phyloP scores from a whole-genome alignment of 2,329 filamentous ascomycete genomes.

The Trichoderma sp. region DNA sequence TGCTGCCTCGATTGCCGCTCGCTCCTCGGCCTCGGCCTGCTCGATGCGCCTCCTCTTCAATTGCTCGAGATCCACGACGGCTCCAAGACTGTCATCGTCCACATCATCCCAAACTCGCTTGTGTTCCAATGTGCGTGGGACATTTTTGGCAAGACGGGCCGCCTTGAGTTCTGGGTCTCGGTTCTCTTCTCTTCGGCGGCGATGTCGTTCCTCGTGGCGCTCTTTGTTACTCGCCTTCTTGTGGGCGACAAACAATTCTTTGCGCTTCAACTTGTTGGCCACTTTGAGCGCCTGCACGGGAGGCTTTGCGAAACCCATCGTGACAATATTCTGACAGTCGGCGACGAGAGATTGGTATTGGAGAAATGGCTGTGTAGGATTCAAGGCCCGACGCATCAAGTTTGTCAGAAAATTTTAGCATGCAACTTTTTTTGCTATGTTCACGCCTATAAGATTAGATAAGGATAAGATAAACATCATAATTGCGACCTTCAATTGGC shows the following conservation, averaged over 20 bases:
- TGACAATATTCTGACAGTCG: neutral
- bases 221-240: conserved; percentile 74
- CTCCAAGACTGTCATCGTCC: conserved; percentile 57
- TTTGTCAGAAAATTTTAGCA: conserved; percentile 36
- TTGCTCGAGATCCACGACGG: conserved; percentile 56
- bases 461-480: neutral
- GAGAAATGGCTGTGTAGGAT: conserved; percentile 15
- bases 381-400: neutral
- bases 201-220: conserved; percentile 73
- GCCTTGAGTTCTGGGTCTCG: conserved; percentile 74
- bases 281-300: conserved; percentile 44
- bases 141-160: conserved; percentile 71
- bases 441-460: neutral
- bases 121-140: conserved; percentile 76
- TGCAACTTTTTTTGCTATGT: conserved; percentile 6
- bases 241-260: conserved; percentile 73
- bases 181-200: conserved; percentile 78
- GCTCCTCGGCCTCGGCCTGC: conserved; percentile 50
- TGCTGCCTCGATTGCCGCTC: conserved; percentile 45
- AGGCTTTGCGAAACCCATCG: conserved; percentile 37
- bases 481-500: rapidly evolving
- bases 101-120: conserved; percentile 89
- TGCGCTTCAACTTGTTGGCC: conserved; percentile 75
- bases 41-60: conserved; percentile 56
- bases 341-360: neutral